Conservation (phyloP, 257 asterid genomes). For the Leptodermis oblonga region DNA sequence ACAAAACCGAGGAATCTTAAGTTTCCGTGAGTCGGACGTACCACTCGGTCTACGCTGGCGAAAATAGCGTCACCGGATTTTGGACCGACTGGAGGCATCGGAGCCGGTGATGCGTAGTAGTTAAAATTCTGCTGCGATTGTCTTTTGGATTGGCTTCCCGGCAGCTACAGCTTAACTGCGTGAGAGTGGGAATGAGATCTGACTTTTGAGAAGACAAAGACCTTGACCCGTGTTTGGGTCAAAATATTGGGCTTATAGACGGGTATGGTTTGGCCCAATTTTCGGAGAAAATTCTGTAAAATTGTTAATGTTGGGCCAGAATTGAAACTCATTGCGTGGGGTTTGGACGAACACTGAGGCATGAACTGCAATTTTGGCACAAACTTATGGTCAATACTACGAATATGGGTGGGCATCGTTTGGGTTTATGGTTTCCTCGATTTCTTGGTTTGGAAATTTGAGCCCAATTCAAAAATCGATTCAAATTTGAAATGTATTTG, state of each 20-base stretch:
- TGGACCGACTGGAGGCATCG: constrained; percentile 46
- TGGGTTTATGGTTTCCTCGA: too few species aligned
- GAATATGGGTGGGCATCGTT: too few species aligned
- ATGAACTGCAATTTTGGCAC: too few species aligned
- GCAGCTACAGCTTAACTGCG: neutral
- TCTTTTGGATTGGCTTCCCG: neutral
- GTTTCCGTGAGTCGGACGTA: constrained; percentile 4
- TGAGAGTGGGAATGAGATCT: neutral
- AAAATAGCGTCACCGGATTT: constrained; percentile 52
- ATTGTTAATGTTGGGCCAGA: too few species aligned
- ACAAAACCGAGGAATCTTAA: neutral
- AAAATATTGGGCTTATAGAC: neutral
- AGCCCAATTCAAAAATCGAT: too few species aligned
- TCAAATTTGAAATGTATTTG: too few species aligned
- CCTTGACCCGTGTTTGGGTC: neutral
- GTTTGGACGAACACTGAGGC: too few species aligned
- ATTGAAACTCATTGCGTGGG: too few species aligned
- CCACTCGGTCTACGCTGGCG: constrained; percentile 50
- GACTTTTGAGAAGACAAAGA: neutral
- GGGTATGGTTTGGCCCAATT: neutral
- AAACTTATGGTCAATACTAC: too few species aligned
- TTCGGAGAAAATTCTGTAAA: too few species aligned
- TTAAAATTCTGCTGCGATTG: neutral
- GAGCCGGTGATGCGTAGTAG: neutral
- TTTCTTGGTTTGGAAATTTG: too few species aligned